Evolutionary conservation across 805 yeast genomes (phyloP), one percentile per base, ranked within the genome.

Genomic region (Kodamaea restingae): DNA sequence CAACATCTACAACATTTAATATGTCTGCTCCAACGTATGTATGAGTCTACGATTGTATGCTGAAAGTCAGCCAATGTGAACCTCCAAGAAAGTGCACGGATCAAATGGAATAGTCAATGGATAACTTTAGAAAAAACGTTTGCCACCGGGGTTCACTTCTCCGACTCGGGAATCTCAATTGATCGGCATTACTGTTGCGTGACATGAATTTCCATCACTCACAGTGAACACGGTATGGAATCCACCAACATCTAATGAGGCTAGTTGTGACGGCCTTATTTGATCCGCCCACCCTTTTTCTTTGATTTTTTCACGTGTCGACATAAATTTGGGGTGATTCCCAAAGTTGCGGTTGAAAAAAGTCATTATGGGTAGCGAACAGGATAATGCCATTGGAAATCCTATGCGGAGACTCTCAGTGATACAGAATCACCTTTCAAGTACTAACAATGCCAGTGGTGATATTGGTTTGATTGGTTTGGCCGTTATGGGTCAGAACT

Each of bases 401-500:
- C 17, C 31, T 17, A 15, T 35, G 30, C 21, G 36, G 4, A 45
- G 51, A n/a, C 45, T 47, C 24, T 8, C 38, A 6, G 36, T 43
- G 28, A 32, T 48, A 12, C 40, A 45, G 9, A 41, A 41, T 40
- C 52, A 48, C 35, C 40, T 49, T 21, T 15, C 42, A 7, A 37
- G 28, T 46, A 55, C 62, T 61, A 60, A 55, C 61, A 45, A 38
- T 15, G 42, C 51, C 55, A 80, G 86, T 65, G 93, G 91, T 77
- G 98, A 91, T 82, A 81, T 91, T 69, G 98, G 97, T 71, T 86
- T 91, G 67, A 90, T 93, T 63, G 98, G 98, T 67, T 80, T 91
- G 79, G 98, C 98, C 84, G 98, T 91, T 55, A 91, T 91, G 98
- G 98, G 98, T 71, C 95, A 86, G 78, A 91, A 91, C 80, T 76